A percentile compares a stretch with the other conserved stretches of the same genome.
phyloP scores from a whole-genome alignment of 1,139 yeast genomes.

The Taphrina wiesneri region DNA sequence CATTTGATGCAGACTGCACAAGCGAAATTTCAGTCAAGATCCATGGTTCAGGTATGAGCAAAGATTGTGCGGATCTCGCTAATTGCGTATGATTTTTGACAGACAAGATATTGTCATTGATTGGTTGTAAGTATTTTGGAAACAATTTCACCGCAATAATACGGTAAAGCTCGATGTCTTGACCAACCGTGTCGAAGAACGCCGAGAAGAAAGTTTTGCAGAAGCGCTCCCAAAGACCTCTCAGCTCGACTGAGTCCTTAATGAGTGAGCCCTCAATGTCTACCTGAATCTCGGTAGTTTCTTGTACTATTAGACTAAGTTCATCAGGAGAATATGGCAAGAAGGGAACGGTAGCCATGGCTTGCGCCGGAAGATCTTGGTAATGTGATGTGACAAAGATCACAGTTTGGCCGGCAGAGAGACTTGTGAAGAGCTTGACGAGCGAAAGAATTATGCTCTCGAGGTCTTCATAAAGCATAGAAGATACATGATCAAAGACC shows the following conservation, averaged over 20 bases:
- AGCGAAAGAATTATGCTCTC: conserved; percentile 1
- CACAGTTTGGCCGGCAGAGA: neutral
- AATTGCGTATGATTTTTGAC: conserved; percentile 22
- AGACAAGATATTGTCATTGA: conserved; percentile 10
- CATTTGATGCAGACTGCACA: neutral
- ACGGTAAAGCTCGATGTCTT: conserved; percentile 13
- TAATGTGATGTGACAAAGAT: conserved; percentile 7
- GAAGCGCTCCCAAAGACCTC: conserved; percentile 14
- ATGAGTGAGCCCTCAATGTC: neutral
- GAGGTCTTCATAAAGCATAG: conserved; percentile 1
- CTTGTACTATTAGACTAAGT: neutral
- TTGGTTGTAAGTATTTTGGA: conserved; percentile 23
- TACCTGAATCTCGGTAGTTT: neutral
- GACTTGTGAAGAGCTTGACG: neutral
- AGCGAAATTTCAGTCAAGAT: conserved; percentile 5
- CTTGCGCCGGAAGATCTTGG: conserved; percentile 2
- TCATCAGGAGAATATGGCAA: neutral
- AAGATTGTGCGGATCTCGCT: conserved; percentile 5
- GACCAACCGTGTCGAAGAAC: conserved; percentile 20
- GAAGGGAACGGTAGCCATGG: conserved; percentile 10
- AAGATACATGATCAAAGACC: conserved; percentile 17
- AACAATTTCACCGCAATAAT: conserved; percentile 13
- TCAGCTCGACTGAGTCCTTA: neutral
- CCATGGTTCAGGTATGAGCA: conserved; percentile 23
- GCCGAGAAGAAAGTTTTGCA: conserved; percentile 9